These are phyloP conservation scores for Chaetomiaceae sp. DNA, from an alignment of 2,329 filamentous ascomycete genomes.

Conservation along the genomic window DNA sequence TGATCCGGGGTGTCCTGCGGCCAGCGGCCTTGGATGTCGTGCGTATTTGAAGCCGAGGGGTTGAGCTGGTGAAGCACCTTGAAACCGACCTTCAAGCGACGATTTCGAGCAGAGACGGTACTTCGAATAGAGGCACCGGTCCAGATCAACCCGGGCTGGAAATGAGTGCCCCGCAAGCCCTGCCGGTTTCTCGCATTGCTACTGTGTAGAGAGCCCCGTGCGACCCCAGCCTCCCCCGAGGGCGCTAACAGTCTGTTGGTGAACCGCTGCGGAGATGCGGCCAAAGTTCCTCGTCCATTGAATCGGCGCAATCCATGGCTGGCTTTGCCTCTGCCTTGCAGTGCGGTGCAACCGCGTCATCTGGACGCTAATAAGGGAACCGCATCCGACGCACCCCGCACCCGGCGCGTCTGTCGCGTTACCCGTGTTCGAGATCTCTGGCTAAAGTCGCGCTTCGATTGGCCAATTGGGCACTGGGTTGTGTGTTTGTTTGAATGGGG, in stretches of 20 bases:
- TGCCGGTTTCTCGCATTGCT: no score
- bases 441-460: conserved; percentile 9
- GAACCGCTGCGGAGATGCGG: background rate
- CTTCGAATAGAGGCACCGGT: no score
- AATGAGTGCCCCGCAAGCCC: no score
- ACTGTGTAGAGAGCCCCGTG: background rate
- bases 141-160: no score
- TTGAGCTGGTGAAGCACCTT: no score
- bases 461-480: conserved; percentile 13
- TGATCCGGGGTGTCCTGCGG: background rate
- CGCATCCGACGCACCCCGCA: conserved; percentile 10
- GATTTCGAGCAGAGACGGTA: no score
- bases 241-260: conserved; percentile 2
- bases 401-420: conserved; percentile 18
- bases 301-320: no score
- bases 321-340: background rate
- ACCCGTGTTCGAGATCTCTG: conserved; percentile 11
- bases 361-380: background rate
- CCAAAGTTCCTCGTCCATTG: background rate
- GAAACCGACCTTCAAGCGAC: no score
- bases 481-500: background rate
- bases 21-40: background rate
- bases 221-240: conserved; percentile 10
- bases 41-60: background rate
- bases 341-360: conserved; percentile 12